Evolutionary conservation across 2,329 filamentous ascomycete genomes (phyloP).

Genomic region (Lomentospora prolificans): DNA sequence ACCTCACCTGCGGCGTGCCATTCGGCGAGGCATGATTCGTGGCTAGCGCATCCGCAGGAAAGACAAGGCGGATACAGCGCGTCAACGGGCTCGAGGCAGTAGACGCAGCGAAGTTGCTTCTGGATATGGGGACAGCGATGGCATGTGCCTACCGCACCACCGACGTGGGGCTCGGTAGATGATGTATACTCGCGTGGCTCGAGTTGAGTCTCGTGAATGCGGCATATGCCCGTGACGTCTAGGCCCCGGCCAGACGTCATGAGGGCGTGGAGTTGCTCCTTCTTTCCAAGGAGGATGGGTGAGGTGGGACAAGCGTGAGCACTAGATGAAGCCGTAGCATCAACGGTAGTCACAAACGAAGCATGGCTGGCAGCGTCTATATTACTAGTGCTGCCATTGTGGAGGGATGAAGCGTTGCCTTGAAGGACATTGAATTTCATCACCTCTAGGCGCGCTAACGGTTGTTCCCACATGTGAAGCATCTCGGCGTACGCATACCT

Average conservation of each 20-base stretch:
- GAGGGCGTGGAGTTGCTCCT: slow-evolving; percentile 40
- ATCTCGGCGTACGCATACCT: slow-evolving; percentile 59
- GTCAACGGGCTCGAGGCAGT: slow-evolving; percentile 51
- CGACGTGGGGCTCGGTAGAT: slow-evolving; percentile 23
- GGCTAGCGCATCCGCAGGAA: slow-evolving; percentile 51
- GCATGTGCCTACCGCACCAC: slow-evolving; percentile 39
- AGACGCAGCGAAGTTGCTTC: slow-evolving; percentile 50
- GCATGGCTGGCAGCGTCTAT: slow-evolving; percentile 21
- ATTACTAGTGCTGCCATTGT: slow-evolving; percentile 26
- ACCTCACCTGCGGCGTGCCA: slow-evolving; percentile 49
- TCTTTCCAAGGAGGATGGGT: slow-evolving; percentile 47
- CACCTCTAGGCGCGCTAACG: slow-evolving; percentile 53
- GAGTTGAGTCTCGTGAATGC: slow-evolving; percentile 51
- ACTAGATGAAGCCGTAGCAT: slow-evolving; percentile 25
- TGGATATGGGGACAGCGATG: slow-evolving; percentile 44
- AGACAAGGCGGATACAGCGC: slow-evolving; percentile 52
- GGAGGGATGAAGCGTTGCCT: slow-evolving; percentile 23
- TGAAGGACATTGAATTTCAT: slow-evolving; percentile 59
- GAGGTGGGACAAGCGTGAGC: slow-evolving; percentile 18
- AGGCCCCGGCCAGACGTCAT: slow-evolving; percentile 45
- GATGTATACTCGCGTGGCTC: slow-evolving; percentile 44
- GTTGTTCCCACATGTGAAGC: slow-evolving; percentile 56
- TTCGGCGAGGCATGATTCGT: slow-evolving; percentile 48
- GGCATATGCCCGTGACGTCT: slow-evolving; percentile 54
- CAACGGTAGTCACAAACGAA: neutral